Percentiles rank a stretch among this genome's conserved stretches.
phyloP scores from a whole-genome alignment of 805 yeast genomes.

The Vanderwaltozyma tropicalis region DNA sequence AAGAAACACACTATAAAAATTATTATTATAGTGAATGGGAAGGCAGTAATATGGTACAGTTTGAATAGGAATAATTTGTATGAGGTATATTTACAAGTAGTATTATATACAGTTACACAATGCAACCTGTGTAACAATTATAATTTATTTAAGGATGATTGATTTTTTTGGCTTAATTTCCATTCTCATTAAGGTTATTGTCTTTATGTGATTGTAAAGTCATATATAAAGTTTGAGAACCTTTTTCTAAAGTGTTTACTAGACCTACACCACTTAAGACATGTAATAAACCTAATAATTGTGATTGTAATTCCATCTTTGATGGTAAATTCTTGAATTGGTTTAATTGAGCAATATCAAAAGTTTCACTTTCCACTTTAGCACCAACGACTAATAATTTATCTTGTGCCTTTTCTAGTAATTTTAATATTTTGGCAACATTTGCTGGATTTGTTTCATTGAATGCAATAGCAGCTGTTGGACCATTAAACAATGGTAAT shows the following conservation, averaged over 20 bases:
- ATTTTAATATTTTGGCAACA: conserved; percentile 51
- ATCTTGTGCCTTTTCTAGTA: conserved; percentile 55
- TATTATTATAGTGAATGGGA: too few relatives aligned
- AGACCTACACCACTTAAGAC: conserved; percentile 82
- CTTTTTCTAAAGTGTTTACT: conserved; percentile 65
- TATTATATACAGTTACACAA: too few relatives aligned
- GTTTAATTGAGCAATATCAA: conserved; percentile 42
- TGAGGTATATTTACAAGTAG: too few relatives aligned
- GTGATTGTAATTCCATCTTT: conserved; percentile 60
- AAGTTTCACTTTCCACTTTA: conserved; percentile 52
- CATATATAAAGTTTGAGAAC: conserved; percentile 59
- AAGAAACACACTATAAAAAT: too few relatives aligned
- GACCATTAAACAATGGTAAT: conserved; percentile 63
- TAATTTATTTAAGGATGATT: too few relatives aligned
- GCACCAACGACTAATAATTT: conserved; percentile 80
- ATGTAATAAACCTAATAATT: conserved; percentile 77
- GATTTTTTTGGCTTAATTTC: too few relatives aligned
- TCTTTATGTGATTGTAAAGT: conserved; percentile 58
- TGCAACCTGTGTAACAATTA: too few relatives aligned
- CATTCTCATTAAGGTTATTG: conserved; percentile 17
- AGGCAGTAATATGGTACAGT: too few relatives aligned
- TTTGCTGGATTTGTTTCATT: conserved; percentile 59
- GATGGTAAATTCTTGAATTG: conserved; percentile 66
- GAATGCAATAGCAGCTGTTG: conserved; percentile 70
- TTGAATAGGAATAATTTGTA: too few relatives aligned